Evolutionary conservation across 108 stramenopile genomes (phyloP).

Genomic region (Cylindrotheca closterium): DNA sequence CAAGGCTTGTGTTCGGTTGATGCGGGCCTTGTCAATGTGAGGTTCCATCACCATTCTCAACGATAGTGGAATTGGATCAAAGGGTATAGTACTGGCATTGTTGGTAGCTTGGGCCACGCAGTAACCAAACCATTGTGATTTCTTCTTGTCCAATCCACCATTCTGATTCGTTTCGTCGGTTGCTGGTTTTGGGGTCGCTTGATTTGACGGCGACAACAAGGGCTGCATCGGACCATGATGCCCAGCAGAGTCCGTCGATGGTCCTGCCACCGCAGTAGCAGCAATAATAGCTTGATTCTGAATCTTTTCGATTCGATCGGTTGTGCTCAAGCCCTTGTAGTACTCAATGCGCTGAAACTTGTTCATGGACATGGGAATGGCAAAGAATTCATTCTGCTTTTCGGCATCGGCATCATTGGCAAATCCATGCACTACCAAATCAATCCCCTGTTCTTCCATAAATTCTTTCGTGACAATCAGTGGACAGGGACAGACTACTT

Average conservation of each 20-base stretch:
- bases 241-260: neutral
- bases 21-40: slow-evolving; percentile 50
- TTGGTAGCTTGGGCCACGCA: slow-evolving; percentile 42
- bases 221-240: neutral
- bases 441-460: slow-evolving; percentile 56
- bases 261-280: neutral
- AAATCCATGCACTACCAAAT: slow-evolving; percentile 80
- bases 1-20: slow-evolving; percentile 35
- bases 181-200: neutral
- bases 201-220: neutral
- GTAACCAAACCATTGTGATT: slow-evolving; percentile 65
- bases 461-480: slow-evolving; percentile 64
- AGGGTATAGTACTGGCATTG: slow-evolving; percentile 38
- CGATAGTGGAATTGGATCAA: slow-evolving; percentile 49
- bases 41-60: slow-evolving; percentile 51
- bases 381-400: slow-evolving; percentile 61
- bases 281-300: neutral
- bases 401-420: slow-evolving; percentile 54
- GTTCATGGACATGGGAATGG: slow-evolving; percentile 34
- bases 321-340: slow-evolving; percentile 55
- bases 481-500: slow-evolving; percentile 70
- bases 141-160: no score
- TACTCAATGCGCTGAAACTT: slow-evolving; percentile 64
- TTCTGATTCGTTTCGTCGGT: neutral
- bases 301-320: slow-evolving; percentile 55